Evolutionary conservation across 257 asterid genomes (phyloP).

Genomic region (Nyctanthes arbortristis): DNA sequence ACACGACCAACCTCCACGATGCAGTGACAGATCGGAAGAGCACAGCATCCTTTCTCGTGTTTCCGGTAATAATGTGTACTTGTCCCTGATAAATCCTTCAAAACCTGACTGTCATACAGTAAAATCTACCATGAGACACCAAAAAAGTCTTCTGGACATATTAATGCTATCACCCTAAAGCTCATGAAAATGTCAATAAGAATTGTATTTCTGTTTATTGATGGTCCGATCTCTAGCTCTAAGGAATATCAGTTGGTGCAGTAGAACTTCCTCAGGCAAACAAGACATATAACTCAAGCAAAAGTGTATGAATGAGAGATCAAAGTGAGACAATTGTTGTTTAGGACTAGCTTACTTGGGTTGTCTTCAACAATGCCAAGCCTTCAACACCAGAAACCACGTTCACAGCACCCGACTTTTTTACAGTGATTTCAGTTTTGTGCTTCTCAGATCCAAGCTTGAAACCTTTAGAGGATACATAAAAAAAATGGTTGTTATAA

Average conservation of each 20-base stretch:
- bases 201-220: neutral
- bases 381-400: constrained; percentile 86
- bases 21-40: constrained; percentile 93
- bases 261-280: constrained; percentile 6
- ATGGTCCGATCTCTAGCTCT: neutral
- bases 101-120: constrained; percentile 78
- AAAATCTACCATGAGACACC: constrained; percentile 28
- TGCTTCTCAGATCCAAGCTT: constrained; percentile 95
- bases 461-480: constrained; percentile 55
- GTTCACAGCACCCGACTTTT: constrained; percentile 66
- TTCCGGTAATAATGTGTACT: constrained; percentile 87
- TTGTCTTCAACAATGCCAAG: constrained; percentile 80
- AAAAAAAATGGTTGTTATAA: neutral
- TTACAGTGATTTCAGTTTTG: constrained; percentile 69
- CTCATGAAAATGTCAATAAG: neutral
- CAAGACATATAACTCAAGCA: constrained; percentile 3
- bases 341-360: constrained; percentile 59
- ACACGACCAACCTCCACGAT: constrained; percentile 67
- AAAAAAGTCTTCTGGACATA: constrained; percentile 7
- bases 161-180: constrained; percentile 10
- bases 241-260: neutral
- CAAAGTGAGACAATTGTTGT: neutral
- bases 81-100: constrained; percentile 89
- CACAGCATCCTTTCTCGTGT: constrained; percentile 90
- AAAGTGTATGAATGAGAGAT: constrained; percentile 7